These are phyloP conservation scores for Talaromyces sp. DNA, from an alignment of 2,329 filamentous ascomycete species.

Conservation along the genomic window DNA sequence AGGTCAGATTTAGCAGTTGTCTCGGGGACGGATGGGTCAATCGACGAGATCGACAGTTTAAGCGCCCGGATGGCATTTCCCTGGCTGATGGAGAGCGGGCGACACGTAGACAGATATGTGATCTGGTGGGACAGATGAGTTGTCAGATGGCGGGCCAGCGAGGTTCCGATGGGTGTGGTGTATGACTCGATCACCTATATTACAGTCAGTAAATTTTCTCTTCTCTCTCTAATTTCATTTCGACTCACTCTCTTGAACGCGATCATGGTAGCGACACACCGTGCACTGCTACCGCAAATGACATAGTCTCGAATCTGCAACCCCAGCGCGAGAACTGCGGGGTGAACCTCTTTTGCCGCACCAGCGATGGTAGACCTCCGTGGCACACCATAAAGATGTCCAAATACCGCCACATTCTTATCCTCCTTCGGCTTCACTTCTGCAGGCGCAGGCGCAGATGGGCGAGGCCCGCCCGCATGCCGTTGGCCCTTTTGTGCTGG, in stretches of 20 bases:
- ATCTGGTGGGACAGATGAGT: slow-evolving; percentile 93
- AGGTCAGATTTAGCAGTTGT: slow-evolving; percentile 74
- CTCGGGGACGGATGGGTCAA: slow-evolving; percentile 82
- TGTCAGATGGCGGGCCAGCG: slow-evolving; percentile 84
- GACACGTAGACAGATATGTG: slow-evolving; percentile 85
- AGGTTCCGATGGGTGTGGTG: slow-evolving; percentile 76
- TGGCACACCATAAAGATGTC: slow-evolving; percentile 74
- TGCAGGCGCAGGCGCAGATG: slow-evolving; percentile 33
- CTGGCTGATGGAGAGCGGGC: slow-evolving; percentile 95
- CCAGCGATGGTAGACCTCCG: slow-evolving; percentile 60
- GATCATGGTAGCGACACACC: slow-evolving; percentile 79
- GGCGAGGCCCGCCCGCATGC: slow-evolving; percentile 19
- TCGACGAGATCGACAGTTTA: slow-evolving; percentile 84
- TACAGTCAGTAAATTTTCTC: slow-evolving; percentile 9
- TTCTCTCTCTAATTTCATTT: background rate
- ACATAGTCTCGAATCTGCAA: slow-evolving; percentile 86
- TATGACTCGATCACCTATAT: slow-evolving; percentile 84
- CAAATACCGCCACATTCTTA: slow-evolving; percentile 71
- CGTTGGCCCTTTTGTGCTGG: slow-evolving; percentile 27
- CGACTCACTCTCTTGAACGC: slow-evolving; percentile 76
- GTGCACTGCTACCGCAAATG: slow-evolving; percentile 81
- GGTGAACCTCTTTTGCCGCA: slow-evolving; percentile 70
- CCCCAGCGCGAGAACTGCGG: slow-evolving; percentile 75
- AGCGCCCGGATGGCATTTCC: slow-evolving; percentile 94
- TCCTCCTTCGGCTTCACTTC: slow-evolving; percentile 55